phyloP scores from a whole-genome alignment of 208 protist species.

The Leishmania arabica region DNA sequence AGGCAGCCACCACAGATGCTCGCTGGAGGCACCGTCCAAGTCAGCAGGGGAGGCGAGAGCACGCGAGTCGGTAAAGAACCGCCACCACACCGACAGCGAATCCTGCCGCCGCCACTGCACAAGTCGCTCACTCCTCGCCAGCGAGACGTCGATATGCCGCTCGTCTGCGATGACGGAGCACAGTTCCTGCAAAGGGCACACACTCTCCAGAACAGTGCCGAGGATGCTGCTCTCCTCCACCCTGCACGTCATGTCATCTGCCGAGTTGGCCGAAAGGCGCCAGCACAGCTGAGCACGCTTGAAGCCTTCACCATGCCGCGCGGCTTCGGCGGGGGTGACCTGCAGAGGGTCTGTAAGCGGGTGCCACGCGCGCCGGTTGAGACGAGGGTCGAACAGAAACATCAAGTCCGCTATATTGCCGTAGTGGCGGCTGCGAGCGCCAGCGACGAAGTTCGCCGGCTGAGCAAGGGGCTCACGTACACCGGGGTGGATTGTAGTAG shows the following conservation, averaged over 20 bases:
- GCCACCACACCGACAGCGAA: constrained; percentile 44
- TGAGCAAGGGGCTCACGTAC: not conserved
- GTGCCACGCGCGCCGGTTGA: constrained; percentile 28
- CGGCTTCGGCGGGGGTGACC: not conserved
- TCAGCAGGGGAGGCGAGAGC: constrained; percentile 13
- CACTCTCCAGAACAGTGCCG: constrained; percentile 22
- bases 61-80: constrained; percentile 38
- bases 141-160: constrained; percentile 43
- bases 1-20: constrained; percentile 45
- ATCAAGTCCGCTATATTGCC: constrained; percentile 27
- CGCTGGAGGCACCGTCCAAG: not conserved
- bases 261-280: constrained; percentile 23
- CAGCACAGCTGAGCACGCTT: constrained; percentile 20
- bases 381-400: constrained; percentile 22
- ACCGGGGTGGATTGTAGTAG: not conserved
- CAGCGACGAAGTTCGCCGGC: not conserved
- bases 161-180: constrained; percentile 52
- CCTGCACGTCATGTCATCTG: constrained; percentile 18
- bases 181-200: constrained; percentile 36
- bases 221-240: constrained; percentile 2
- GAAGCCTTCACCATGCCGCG: not conserved
- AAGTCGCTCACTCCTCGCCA: constrained; percentile 39
- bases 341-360: constrained; percentile 24
- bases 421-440: constrained; percentile 9
- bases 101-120: constrained; percentile 32